Evolutionary conservation across 1,284 basidiomycete species (phyloP), one percentile per base, ranked within the genome.

Genomic region (Ceratobasidium sp.): DNA sequence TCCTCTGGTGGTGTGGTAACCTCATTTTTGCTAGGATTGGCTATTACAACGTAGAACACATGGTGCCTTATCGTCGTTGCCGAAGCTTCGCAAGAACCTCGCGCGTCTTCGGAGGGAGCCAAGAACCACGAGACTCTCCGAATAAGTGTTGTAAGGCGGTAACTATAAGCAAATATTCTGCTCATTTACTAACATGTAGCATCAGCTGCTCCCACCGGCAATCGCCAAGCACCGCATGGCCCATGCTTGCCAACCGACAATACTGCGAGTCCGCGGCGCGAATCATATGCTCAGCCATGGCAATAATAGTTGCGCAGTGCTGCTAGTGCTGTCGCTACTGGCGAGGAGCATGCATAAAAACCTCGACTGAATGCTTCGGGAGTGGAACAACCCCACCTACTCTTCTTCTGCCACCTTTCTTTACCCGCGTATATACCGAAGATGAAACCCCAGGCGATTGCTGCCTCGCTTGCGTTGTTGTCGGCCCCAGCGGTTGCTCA

Each of bases 401-500:
- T 19, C 1, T 46, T 22, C 31, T 51, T 27, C 46, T 39, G 62
- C 58, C n/a, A 1, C 19, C 59, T 22, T 14, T 3, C 24, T 51
- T 62, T 62, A 61, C 27, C 69, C 69, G 58, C 48, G 29, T 62
- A 72, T 72, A 72, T 58, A n/a, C 69, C 58, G 58, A 72, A 6
- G 0, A 72, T 72, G 69, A 72, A 53, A 41, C 41, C 69, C 31
- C 69, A 72, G 41, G 69, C 46, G 22, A 61, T 72, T 51, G 58
- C 56, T 41, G 58, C 69, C 1, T 72, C 69, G 27, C 58, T 72
- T 7, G 69, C 69, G 31, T 24, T 72, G 29, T 61, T 72, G 7
- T 62, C 69, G 43, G 69, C 58, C 31, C 69, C 37, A 19, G 76
- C 74, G 14, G 64, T 63, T 53, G 76, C 74, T 1, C 76, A 76